Conservation (phyloP, 345 rosid genomes). For the Bruguiera gymnorhiza region DNA sequence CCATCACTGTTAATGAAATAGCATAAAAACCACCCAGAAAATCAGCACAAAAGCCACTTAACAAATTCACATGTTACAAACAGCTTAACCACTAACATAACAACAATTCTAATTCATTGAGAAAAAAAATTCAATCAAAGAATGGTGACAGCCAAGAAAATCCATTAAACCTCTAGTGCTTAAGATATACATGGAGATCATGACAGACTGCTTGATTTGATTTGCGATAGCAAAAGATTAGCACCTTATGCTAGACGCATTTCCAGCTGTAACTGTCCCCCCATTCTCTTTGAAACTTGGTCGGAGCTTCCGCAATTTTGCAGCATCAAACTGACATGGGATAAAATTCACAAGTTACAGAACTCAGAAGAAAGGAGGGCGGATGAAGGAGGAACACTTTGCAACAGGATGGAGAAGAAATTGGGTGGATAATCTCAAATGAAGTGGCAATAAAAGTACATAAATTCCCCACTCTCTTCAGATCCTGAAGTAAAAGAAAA, state of each 20-base stretch:
- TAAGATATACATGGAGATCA: neutral
- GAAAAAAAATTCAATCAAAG: neutral
- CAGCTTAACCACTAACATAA: neutral
- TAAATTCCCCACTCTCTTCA: neutral
- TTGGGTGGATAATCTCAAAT: neutral
- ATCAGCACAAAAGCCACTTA: neutral
- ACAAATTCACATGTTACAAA: neutral
- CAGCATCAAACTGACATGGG: constrained; percentile 73
- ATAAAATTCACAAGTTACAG: constrained; percentile 8
- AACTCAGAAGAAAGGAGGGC: neutral
- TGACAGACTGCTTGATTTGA: neutral
- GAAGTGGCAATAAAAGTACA: neutral
- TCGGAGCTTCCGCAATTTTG: constrained; percentile 84
- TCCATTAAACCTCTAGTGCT: neutral
- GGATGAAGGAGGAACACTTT: neutral
- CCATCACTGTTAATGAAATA: constrained; percentile 64
- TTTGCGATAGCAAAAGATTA: neutral
- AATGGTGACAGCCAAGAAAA: neutral
- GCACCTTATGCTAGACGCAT: constrained; percentile 97
- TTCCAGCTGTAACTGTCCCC: constrained; percentile 94
- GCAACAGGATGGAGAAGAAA: neutral
- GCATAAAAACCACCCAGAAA: neutral
- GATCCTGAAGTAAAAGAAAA: neutral
- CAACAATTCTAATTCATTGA: neutral
- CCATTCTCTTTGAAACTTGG: constrained; percentile 93